Evolutionary conservation across 177 flowering plant genomes (phyloP).

Genomic region (Telopea speciosissima): DNA sequence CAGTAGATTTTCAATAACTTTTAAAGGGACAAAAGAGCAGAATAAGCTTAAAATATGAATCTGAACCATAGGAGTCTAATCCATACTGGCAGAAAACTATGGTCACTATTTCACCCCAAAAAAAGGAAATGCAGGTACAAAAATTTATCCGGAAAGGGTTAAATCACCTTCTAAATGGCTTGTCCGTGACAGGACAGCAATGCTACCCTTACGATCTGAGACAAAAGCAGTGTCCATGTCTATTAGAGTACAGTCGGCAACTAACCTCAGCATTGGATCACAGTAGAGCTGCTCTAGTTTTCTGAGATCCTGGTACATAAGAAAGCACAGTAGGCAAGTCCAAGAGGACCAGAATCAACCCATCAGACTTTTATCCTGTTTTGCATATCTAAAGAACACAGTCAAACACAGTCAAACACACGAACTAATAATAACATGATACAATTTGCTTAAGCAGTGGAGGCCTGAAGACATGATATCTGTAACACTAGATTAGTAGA

Average conservation of each 20-base stretch:
- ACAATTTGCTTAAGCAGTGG: background rate
- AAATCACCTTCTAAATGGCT: slow-evolving; percentile 52
- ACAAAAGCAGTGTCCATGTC: slow-evolving; percentile 76
- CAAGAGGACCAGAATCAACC: background rate
- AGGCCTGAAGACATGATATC: background rate
- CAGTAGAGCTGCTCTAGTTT: slow-evolving; percentile 75
- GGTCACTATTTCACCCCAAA: too few relatives aligned
- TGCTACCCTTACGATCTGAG: slow-evolving; percentile 85
- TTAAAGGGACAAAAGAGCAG: too few relatives aligned
- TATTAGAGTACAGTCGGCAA: slow-evolving; percentile 87
- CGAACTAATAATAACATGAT: background rate
- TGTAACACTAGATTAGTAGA: background rate
- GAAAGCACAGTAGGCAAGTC: slow-evolving; percentile 7
- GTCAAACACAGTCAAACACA: too few relatives aligned
- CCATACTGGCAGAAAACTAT: too few relatives aligned
- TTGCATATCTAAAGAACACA: background rate
- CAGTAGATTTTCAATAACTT: too few relatives aligned
- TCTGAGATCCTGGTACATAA: slow-evolving; percentile 42
- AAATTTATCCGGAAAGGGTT: background rate
- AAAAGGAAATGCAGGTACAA: too few relatives aligned
- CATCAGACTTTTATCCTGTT: background rate
- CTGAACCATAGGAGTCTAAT: too few relatives aligned
- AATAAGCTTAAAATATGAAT: too few relatives aligned
- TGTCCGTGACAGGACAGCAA: slow-evolving; percentile 63
- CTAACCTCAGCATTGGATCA: slow-evolving; percentile 89